These are phyloP conservation scores for Carpinus viminea DNA, from an alignment of 306 rosid genomes.

Conservation along the genomic window DNA sequence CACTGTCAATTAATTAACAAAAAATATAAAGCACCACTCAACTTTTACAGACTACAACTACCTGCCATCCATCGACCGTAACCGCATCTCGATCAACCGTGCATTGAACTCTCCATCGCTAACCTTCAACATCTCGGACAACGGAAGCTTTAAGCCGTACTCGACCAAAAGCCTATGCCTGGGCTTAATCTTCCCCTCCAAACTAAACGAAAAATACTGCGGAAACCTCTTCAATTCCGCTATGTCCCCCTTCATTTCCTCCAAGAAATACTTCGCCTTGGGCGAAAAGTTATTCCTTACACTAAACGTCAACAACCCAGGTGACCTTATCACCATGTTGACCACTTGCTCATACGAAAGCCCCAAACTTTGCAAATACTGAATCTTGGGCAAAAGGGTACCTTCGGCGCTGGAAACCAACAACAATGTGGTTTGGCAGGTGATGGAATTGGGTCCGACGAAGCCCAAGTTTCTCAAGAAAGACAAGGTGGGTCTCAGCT, in stretches of 20 bases:
- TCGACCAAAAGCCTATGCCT: slow-evolving; percentile 47
- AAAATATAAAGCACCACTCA: slow-evolving; percentile 15
- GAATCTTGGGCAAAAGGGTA: slow-evolving; percentile 51
- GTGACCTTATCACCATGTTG: slow-evolving; percentile 72
- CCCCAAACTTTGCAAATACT: slow-evolving; percentile 48
- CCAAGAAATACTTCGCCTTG: slow-evolving; percentile 56
- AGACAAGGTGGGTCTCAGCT: slow-evolving; percentile 43
- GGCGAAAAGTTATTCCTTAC: slow-evolving; percentile 54
- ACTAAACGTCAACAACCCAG: slow-evolving; percentile 68
- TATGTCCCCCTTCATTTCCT: slow-evolving; percentile 65
- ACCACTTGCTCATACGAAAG: slow-evolving; percentile 48
- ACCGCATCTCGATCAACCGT: slow-evolving; percentile 48
- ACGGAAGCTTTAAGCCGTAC: slow-evolving; percentile 51
- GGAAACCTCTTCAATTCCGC: slow-evolving; percentile 65
- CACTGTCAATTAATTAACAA: slow-evolving; percentile 9
- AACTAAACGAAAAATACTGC: slow-evolving; percentile 77
- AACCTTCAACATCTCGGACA: slow-evolving; percentile 59
- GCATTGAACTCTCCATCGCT: slow-evolving; percentile 68
- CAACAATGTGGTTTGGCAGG: slow-evolving; percentile 37
- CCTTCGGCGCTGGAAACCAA: slow-evolving; percentile 46
- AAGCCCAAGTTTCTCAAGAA: slow-evolving; percentile 48
- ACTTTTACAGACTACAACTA: slow-evolving; percentile 5
- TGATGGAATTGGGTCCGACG: slow-evolving; percentile 35
- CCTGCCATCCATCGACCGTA: slow-evolving; percentile 31
- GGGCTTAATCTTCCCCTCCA: slow-evolving; percentile 70